Evolutionary conservation across 2,329 filamentous ascomycete species (phyloP), one percentile per base, ranked within the genome.

Genomic region (Bipolaris oryzae): DNA sequence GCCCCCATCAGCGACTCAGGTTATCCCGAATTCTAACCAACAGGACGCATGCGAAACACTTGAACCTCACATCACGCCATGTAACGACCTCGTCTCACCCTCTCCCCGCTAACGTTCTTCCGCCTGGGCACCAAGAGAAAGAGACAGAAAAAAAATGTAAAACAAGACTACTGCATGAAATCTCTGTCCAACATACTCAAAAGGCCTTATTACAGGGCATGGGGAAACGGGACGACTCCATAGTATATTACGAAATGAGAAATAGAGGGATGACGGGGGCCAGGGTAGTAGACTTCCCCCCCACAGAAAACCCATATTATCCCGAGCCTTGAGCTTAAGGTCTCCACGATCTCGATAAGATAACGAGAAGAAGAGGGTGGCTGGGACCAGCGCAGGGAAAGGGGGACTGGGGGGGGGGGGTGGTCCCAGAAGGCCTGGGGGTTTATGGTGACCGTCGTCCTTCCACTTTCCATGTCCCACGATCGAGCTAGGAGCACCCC

Each of bases 401-500:
- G 4, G 25, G 25, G 9, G 9, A 28, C 25, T 28, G 25, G 7
- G 25, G 25, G 9, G 9, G 3, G n/a, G n/a, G n/a, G n/a, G n/a
- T n/a, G n/a, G n/a, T n/a, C 25, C 25, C 25, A 28, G 25, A 28
- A 9, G 25, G 25, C 25, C 25, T 10, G 25, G 25, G 7, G 25
- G 25, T 10, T 5, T 23, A 28, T 28, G 25, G 2, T 11, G n/a
- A 16, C 28, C 44, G 18, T 70, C 69, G 64, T 71, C 66, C 69
- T 68, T 68, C 64, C 61, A 63, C 66, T 50, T 58, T 53, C 56
- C 63, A 58, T 58, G 60, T 50, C 25, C 25, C 2, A 7, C 23
- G 25, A 20, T 16, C 15, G 21, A 7, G 15, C 50, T 18, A 35
- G 44, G 50, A 28, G 21, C 25, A 11, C 42, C 49, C 47, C 34